A percentile compares a stretch with the other conserved stretches of the same genome.
Conservation (phyloP, 768 basidiomycete species). For the Kwoniella dendrophila region DNA sequence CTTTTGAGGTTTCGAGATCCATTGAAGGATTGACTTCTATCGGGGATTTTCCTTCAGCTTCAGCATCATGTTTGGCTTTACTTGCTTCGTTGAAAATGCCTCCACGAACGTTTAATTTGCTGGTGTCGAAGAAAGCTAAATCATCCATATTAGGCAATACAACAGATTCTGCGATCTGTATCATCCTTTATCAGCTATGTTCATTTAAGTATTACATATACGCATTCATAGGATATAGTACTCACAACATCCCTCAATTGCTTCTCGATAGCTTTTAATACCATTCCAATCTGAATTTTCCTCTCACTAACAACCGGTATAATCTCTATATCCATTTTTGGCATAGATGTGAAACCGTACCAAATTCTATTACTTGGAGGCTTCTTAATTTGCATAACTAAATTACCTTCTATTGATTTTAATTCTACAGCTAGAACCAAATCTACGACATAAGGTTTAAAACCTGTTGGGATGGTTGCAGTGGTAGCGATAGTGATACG, state of each 20-base stretch:
- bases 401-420: slow-evolving; percentile 85
- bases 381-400: slow-evolving; percentile 79
- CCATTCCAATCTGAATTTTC: slow-evolving; percentile 92
- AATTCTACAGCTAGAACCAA: slow-evolving; percentile 84
- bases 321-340: slow-evolving; percentile 83
- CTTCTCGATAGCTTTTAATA: slow-evolving; percentile 84
- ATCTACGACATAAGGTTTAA: slow-evolving; percentile 87
- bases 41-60: slow-evolving; percentile 14
- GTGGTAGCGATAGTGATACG: slow-evolving; percentile 87
- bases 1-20: slow-evolving; percentile 26
- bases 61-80: slow-evolving; percentile 32
- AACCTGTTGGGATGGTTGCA: slow-evolving; percentile 78
- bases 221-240: neutral
- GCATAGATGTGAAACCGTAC: slow-evolving; percentile 85
- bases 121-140: slow-evolving; percentile 89
- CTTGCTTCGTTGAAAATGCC: slow-evolving; percentile 84
- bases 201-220: no score
- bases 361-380: slow-evolving; percentile 94
- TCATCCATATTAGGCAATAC: slow-evolving; percentile 99
- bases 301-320: slow-evolving; percentile 93
- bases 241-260: slow-evolving; percentile 81
- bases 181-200: no score
- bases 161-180: slow-evolving; percentile 88
- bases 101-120: slow-evolving; percentile 66
- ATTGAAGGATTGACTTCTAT: slow-evolving; percentile 10